Evolutionary conservation across 2,329 filamentous ascomycete genomes (phyloP).

Genomic region (Cytospora mali): DNA sequence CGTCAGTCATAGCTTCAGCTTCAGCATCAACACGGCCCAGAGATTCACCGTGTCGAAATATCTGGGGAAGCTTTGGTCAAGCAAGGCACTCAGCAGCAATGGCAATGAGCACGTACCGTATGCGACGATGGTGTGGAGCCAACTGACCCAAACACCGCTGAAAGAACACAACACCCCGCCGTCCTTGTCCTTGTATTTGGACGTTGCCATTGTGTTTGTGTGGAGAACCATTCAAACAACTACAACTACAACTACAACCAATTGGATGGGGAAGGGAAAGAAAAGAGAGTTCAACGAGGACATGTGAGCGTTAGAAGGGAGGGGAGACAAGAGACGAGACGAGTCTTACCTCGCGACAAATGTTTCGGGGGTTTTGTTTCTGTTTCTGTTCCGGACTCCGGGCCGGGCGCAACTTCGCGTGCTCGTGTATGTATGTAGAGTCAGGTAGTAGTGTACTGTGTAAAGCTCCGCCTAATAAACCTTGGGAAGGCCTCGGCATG

Average conservation of each 20-base stretch:
- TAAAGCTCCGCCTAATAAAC: not conserved
- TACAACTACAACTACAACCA: slow-evolving; percentile 20
- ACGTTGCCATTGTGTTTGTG: slow-evolving; percentile 41
- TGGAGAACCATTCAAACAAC: not conserved
- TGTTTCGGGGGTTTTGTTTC: not conserved
- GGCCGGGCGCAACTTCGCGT: not conserved
- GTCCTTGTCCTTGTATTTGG: slow-evolving; percentile 67
- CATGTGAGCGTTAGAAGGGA: not conserved
- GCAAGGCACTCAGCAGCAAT: no score
- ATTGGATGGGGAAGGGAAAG: slow-evolving; percentile 4
- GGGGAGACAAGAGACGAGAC: not conserved
- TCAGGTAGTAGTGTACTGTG: no score
- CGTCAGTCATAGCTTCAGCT: not conserved
- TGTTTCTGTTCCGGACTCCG: not conserved
- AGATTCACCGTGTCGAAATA: not conserved
- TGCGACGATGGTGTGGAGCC: slow-evolving; percentile 80
- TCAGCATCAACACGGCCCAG: not conserved
- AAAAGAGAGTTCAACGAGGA: not conserved
- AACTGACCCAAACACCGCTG: slow-evolving; percentile 89
- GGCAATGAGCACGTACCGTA: slow-evolving; percentile 65
- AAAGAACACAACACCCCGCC: slow-evolving; percentile 65
- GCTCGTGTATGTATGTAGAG: no score
- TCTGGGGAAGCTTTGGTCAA: not conserved
- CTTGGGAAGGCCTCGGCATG: not conserved
- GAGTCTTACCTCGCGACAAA: not conserved